Conservation (phyloP, 2,329 filamentous ascomycete genomes). For the Macrophomina tecta region DNA sequence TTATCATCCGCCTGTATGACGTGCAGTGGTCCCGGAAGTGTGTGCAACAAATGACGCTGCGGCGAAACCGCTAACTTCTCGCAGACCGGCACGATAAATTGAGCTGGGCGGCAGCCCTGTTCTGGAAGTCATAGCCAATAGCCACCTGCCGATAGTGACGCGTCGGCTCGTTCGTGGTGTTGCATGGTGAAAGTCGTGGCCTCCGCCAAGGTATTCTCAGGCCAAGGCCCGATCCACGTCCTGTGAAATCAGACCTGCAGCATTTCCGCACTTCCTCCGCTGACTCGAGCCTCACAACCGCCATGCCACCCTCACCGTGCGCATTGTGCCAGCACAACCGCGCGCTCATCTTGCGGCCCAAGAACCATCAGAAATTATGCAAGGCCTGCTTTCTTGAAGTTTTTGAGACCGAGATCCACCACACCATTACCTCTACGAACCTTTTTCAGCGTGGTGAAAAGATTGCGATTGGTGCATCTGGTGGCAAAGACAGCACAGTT, state of each 20-base stretch:
- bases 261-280: neutral
- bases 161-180: neutral
- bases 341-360: conserved; percentile 89
- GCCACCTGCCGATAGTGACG: too few species aligned
- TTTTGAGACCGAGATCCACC: conserved; percentile 93
- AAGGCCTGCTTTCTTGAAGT: conserved; percentile 82
- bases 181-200: conserved; percentile 11
- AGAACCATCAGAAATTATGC: conserved; percentile 94
- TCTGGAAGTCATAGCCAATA: too few species aligned
- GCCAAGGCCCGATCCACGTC: neutral
- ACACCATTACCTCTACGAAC: conserved; percentile 82
- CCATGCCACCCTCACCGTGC: conserved; percentile 80
- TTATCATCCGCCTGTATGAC: too few species aligned
- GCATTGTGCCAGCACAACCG: conserved; percentile 76
- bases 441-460: conserved; percentile 84
- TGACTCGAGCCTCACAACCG: conserved; percentile 29
- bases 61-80: too few species aligned
- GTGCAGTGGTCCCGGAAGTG: too few species aligned
- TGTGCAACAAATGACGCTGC: too few species aligned
- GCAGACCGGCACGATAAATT: too few species aligned
- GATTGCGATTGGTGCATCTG: conserved; percentile 93
- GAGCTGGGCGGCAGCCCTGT: too few species aligned
- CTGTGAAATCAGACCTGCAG: neutral
- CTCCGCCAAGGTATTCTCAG: neutral
- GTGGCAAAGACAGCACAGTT: conserved; percentile 97